These are phyloP conservation scores for Trichosporon sp. DNA, from an alignment of 1,284 basidiomycete genomes.

Conservation along the genomic window DNA sequence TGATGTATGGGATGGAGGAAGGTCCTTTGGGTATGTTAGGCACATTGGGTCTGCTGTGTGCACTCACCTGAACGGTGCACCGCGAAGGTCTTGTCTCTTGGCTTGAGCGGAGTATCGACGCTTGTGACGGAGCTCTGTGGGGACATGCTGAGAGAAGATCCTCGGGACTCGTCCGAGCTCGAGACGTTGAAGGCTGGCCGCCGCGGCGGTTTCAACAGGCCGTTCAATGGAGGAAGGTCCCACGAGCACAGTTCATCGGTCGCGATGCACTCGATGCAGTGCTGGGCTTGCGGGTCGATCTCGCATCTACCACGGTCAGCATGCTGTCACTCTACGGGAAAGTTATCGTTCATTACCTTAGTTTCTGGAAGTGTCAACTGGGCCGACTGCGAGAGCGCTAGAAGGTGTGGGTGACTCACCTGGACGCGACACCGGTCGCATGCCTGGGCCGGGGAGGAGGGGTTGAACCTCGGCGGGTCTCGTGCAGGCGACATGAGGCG, in stretches of 20 bases:
- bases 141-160: slow-evolving; percentile 13
- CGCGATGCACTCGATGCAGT: slow-evolving; percentile 23
- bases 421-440: slow-evolving; percentile 32
- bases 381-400: neutral
- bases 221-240: neutral
- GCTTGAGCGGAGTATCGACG: neutral
- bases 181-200: neutral
- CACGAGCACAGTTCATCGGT: slow-evolving; percentile 1
- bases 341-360: slow-evolving; percentile 6
- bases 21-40: slow-evolving; percentile 18
- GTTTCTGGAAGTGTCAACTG: slow-evolving; percentile 13
- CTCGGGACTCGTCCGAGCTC: neutral
- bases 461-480: neutral
- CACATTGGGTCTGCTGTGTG: neutral
- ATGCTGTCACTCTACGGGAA: too few relatives aligned
- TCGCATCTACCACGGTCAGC: neutral
- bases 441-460: slow-evolving; percentile 19
- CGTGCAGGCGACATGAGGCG: neutral
- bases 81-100: neutral
- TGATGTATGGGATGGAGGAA: slow-evolving; percentile 27
- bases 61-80: slow-evolving; percentile 23
- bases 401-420: slow-evolving; percentile 15
- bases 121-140: neutral
- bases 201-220: neutral
- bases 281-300: slow-evolving; percentile 18